Percentiles rank a stretch among this genome's conserved stretches.
These are phyloP conservation scores for Rutstroemia sp. DNA, from an alignment of 2,329 filamentous ascomycete genomes.

Conservation along the genomic window DNA sequence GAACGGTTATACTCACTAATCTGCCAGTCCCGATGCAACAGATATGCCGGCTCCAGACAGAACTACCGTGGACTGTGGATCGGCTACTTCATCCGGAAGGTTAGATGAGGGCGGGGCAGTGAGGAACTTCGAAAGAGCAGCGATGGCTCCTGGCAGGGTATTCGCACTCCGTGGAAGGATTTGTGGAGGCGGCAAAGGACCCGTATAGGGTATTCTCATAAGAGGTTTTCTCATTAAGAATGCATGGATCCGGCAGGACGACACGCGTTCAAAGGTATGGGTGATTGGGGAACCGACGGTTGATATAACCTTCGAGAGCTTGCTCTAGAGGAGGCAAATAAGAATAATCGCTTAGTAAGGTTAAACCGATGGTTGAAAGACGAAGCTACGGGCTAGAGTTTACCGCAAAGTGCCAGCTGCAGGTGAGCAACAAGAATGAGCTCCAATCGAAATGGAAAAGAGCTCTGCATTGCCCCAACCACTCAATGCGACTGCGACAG, in stretches of 20 bases:
- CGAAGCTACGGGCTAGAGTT: too few species aligned
- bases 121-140: slow-evolving; percentile 72
- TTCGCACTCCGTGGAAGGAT: slow-evolving; percentile 68
- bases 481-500: too few species aligned
- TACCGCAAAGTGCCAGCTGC: too few species aligned
- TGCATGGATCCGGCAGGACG: background rate
- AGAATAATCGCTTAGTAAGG: too few species aligned
- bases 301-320: background rate
- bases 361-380: too few species aligned
- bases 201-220: slow-evolving; percentile 87
- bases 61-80: slow-evolving; percentile 45
- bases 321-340: too few species aligned
- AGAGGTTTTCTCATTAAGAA: slow-evolving; percentile 58
- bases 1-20: slow-evolving; percentile 55
- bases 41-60: slow-evolving; percentile 85
- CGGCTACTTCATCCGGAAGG: slow-evolving; percentile 34
- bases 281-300: background rate
- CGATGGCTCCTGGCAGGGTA: slow-evolving; percentile 64
- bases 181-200: slow-evolving; percentile 66
- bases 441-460: too few species aligned
- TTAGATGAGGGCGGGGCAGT: slow-evolving; percentile 46
- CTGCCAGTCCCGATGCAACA: slow-evolving; percentile 84
- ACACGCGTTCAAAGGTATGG: background rate
- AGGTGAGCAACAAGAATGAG: too few species aligned
- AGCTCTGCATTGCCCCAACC: too few species aligned